phyloP scores from a whole-genome alignment of 2,329 filamentous ascomycete species.

The Paecilomyces dactylethromorphus region DNA sequence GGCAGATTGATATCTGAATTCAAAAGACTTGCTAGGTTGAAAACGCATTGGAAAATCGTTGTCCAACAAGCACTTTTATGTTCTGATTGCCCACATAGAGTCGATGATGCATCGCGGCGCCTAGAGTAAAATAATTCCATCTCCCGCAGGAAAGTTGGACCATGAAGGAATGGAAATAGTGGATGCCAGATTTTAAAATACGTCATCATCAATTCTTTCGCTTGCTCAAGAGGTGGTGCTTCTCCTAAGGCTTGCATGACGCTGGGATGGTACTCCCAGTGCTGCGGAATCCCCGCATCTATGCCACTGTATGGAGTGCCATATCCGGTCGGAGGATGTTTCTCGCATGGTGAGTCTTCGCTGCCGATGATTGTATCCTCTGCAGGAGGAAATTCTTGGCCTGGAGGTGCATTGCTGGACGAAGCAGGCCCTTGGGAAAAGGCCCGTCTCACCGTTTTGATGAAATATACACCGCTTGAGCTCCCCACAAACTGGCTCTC shows the following conservation, averaged over 20 bases:
- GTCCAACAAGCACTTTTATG: slow-evolving; percentile 24
- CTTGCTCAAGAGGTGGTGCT: slow-evolving; percentile 21
- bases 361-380: slow-evolving; percentile 23
- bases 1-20: slow-evolving; percentile 26
- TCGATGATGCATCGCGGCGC: not conserved
- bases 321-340: slow-evolving; percentile 8
- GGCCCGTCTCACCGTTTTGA: slow-evolving; percentile 48
- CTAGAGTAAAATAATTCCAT: slow-evolving; percentile 38
- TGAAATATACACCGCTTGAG: slow-evolving; percentile 48
- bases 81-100: slow-evolving; percentile 2
- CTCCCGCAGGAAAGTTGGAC: slow-evolving; percentile 42
- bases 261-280: slow-evolving; percentile 23
- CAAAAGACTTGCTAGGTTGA: slow-evolving; percentile 40
- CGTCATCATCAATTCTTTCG: slow-evolving; percentile 39
- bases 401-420: slow-evolving; percentile 7
- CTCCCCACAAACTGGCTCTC: slow-evolving; percentile 48
- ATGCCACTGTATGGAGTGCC: slow-evolving; percentile 3
- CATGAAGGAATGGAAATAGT: slow-evolving; percentile 47
- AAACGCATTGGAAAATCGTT: slow-evolving; percentile 45
- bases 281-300: slow-evolving; percentile 7
- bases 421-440: slow-evolving; percentile 34
- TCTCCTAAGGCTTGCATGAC: slow-evolving; percentile 19
- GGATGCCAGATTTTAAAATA: slow-evolving; percentile 50
- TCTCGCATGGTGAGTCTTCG: slow-evolving; percentile 14
- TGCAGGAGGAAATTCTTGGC: slow-evolving; percentile 20